These are phyloP conservation scores for Lentinus tigrinus DNA, from an alignment of 768 basidiomycete genomes.

Conservation along the genomic window DNA sequence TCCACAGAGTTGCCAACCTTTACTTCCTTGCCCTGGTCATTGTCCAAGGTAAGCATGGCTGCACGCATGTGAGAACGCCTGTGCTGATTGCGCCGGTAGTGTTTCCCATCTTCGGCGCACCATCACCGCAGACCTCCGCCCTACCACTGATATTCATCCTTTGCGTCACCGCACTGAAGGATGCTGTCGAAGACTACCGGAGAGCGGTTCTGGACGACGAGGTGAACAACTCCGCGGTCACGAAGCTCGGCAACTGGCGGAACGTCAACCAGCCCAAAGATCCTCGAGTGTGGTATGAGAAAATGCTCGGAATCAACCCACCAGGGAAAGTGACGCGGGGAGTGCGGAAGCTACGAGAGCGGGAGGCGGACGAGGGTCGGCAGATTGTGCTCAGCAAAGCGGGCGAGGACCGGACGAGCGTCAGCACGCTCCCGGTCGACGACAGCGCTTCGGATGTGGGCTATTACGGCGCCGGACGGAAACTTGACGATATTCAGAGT, in stretches of 20 bases:
- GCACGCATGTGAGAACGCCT: background rate
- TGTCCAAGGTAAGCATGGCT: slow-evolving; percentile 57
- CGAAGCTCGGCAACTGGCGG: slow-evolving; percentile 83
- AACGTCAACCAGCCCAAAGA: slow-evolving; percentile 88
- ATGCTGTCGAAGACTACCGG: slow-evolving; percentile 95
- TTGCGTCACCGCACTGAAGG: slow-evolving; percentile 88
- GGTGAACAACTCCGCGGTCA: slow-evolving; percentile 93
- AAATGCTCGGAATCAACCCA: slow-evolving; percentile 62
- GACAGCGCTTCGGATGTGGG: slow-evolving; percentile 30
- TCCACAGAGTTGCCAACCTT: slow-evolving; percentile 86
- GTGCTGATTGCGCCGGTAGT: slow-evolving; percentile 40
- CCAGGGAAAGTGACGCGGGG: slow-evolving; percentile 83
- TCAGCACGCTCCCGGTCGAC: slow-evolving; percentile 41
- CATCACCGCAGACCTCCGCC: slow-evolving; percentile 76
- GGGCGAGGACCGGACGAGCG: slow-evolving; percentile 36
- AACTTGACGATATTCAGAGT: slow-evolving; percentile 62
- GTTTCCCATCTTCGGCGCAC: slow-evolving; percentile 89
- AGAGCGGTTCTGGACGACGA: slow-evolving; percentile 84
- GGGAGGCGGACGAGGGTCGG: slow-evolving; percentile 68
- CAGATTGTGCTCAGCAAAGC: slow-evolving; percentile 57
- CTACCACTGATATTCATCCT: slow-evolving; percentile 88
- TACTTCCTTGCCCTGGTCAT: slow-evolving; percentile 88
- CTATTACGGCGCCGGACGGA: slow-evolving; percentile 46
- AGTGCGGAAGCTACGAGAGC: slow-evolving; percentile 79
- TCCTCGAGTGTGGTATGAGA: slow-evolving; percentile 73